Conservation (phyloP, 2,329 filamentous ascomycete species). For the Knoxdaviesia proteae region DNA sequence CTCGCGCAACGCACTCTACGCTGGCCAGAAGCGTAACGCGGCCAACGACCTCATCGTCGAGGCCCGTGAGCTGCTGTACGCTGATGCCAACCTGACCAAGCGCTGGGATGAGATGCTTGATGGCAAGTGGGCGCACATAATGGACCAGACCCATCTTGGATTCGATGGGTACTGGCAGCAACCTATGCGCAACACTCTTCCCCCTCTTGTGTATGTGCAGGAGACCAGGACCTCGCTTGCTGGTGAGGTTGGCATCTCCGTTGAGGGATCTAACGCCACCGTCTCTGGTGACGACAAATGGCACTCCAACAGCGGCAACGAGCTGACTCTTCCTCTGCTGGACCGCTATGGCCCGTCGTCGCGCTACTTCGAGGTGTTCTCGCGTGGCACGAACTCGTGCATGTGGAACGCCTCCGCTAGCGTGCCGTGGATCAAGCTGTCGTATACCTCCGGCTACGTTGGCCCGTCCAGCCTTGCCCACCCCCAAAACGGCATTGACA, state of each 20-base stretch:
- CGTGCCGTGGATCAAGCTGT: constrained; percentile 29
- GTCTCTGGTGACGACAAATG: constrained; percentile 38
- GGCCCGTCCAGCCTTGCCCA: constrained; percentile 13
- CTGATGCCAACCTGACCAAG: constrained; percentile 32
- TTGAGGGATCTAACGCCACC: constrained; percentile 45
- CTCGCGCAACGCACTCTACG: constrained; percentile 30
- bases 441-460: constrained; percentile 26
- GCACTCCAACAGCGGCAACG: constrained; percentile 25
- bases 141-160: constrained; percentile 36
- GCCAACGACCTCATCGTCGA: constrained; percentile 31
- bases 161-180: constrained; percentile 42
- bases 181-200: constrained; percentile 48
- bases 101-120: constrained; percentile 35
- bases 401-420: constrained; percentile 27
- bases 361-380: constrained; percentile 44
- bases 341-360: constrained; percentile 33
- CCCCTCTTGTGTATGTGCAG: constrained; percentile 18
- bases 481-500: constrained; percentile 4
- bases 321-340: constrained; percentile 31
- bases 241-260: constrained; percentile 40
- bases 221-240: constrained; percentile 33
- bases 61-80: constrained; percentile 30
- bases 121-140: constrained; percentile 42
- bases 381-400: constrained; percentile 30
- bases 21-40: constrained; percentile 30